phyloP scores from a whole-genome alignment of 805 yeast species.

The Candida broadrunensis region DNA sequence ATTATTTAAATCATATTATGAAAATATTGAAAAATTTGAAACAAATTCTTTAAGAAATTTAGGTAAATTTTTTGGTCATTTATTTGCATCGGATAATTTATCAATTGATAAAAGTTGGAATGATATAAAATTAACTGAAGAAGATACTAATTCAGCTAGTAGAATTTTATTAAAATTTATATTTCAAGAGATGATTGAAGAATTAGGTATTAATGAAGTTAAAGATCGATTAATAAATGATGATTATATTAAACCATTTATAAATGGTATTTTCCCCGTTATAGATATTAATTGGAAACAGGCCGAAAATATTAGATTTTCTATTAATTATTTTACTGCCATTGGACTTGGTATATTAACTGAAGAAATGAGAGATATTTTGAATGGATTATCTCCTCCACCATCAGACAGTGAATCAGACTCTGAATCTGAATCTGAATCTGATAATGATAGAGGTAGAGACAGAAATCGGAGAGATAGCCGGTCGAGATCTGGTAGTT shows the following conservation, averaged over 20 bases:
- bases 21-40: conserved; percentile 62
- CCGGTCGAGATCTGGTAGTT: conserved; percentile 14
- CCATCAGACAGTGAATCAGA: conserved; percentile 4
- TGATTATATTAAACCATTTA: conserved; percentile 44
- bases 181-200: conserved; percentile 75
- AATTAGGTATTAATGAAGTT: conserved; percentile 59
- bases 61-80: conserved; percentile 83
- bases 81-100: conserved; percentile 67
- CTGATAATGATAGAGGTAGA: conserved; percentile 15
- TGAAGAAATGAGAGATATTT: conserved; percentile 68
- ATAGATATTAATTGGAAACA: conserved; percentile 26
- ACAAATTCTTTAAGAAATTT: conserved; percentile 72
- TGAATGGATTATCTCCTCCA: conserved; percentile 29
- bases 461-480: conserved; percentile 10
- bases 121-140: conserved; percentile 60
- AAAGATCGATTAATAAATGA: conserved; percentile 47
- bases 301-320: conserved; percentile 60
- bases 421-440: conserved; percentile 9
- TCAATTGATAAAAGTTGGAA: conserved; percentile 58
- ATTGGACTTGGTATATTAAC: conserved; percentile 84
- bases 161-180: conserved; percentile 80
- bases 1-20: conserved; percentile 57
- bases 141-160: conserved; percentile 72
- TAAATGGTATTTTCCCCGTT: conserved; percentile 65
- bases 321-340: conserved; percentile 90